These are phyloP conservation scores for Parsonsia alboflavescens DNA, from an alignment of 257 asterid genomes.

Conservation along the genomic window DNA sequence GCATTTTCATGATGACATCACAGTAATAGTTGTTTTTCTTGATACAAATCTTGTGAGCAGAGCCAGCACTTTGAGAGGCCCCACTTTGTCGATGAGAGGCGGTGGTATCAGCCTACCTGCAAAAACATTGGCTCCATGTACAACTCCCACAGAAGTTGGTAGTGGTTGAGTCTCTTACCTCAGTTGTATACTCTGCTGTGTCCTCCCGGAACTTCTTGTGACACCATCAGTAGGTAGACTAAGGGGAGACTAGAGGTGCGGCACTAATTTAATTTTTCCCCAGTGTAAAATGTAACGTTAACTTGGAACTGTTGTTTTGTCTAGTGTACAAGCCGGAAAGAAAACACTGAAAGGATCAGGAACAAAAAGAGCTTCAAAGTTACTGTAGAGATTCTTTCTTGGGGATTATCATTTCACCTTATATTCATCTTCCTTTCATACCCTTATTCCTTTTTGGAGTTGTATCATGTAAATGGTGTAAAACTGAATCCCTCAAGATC, in stretches of 20 bases:
- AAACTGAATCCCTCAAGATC: constrained; percentile 21
- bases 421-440: constrained; percentile 14
- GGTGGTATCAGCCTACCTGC: constrained; percentile 32
- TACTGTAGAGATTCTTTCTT: constrained; percentile 32
- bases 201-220: constrained; percentile 24
- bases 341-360: constrained; percentile 22
- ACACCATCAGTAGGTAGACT: constrained; percentile 17
- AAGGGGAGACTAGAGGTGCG: constrained; percentile 25
- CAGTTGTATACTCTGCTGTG: constrained; percentile 33
- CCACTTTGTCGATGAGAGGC: constrained; percentile 34
- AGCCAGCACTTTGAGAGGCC: constrained; percentile 38
- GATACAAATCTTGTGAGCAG: constrained; percentile 40
- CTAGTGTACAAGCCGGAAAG: constrained; percentile 26
- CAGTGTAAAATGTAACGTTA: constrained; percentile 34
- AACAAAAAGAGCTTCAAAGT: constrained; percentile 12
- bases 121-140: constrained; percentile 32
- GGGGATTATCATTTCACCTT: constrained; percentile 19
- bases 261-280: constrained; percentile 33
- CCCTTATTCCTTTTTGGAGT: constrained; percentile 15
- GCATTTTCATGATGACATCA: constrained; percentile 48
- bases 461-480: constrained; percentile 34
- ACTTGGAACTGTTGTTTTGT: constrained; percentile 24
- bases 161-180: constrained; percentile 23
- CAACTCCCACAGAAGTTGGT: constrained; percentile 24
- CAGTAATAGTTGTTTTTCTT: constrained; percentile 36